Conservation (phyloP, 2,329 filamentous ascomycete species). For the Laburnicola sp. region DNA sequence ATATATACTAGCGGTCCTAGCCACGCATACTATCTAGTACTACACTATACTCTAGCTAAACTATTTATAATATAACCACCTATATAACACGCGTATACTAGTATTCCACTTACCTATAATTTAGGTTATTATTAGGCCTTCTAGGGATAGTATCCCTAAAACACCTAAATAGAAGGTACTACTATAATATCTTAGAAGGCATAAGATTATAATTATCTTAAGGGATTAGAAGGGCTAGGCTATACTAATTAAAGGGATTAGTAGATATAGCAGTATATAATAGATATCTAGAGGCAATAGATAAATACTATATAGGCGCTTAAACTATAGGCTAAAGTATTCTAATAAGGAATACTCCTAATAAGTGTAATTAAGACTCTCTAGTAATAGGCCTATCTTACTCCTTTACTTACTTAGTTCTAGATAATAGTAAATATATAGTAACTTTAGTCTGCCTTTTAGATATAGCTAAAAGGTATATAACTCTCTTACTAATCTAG, state of each 20-base stretch:
- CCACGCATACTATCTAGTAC: too few species aligned
- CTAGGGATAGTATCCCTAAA: too few species aligned
- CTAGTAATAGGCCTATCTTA: constrained; percentile 48
- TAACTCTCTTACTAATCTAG: constrained; percentile 52
- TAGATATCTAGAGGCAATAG: constrained; percentile 29
- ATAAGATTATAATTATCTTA: constrained; percentile 28
- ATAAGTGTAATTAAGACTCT: constrained; percentile 24
- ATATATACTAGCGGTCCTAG: too few species aligned
- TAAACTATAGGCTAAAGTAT: constrained; percentile 41
- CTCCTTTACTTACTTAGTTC: constrained; percentile 50
- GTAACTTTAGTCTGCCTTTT: constrained; percentile 52
- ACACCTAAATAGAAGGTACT: too few species aligned
- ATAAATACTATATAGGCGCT: constrained; percentile 27
- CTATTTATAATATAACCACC: too few species aligned
- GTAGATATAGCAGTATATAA: constrained; percentile 29
- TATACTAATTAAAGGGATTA: constrained; percentile 23
- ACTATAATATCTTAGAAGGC: too few species aligned
- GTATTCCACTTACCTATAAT: too few species aligned
- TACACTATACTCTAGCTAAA: too few species aligned
- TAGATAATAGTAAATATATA: constrained; percentile 50
- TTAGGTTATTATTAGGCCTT: too few species aligned
- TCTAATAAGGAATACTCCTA: constrained; percentile 33
- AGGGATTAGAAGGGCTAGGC: constrained; percentile 33
- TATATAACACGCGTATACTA: too few species aligned
- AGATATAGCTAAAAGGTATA: constrained; percentile 53